phyloP scores from a whole-genome alignment of 2,329 filamentous ascomycete species.

The Aureobasidium sp. region DNA sequence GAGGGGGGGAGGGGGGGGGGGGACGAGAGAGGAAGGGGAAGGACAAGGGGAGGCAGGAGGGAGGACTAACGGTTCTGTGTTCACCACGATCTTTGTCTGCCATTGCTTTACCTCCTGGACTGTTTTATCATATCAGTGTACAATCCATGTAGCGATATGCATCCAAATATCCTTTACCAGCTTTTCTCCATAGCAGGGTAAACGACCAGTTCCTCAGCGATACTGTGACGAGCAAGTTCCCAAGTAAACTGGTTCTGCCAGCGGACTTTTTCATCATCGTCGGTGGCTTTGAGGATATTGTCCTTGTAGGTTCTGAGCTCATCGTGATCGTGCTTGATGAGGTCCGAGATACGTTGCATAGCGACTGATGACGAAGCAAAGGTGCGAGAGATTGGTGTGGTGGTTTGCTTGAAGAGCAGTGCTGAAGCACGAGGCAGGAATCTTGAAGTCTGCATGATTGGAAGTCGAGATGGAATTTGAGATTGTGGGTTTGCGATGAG shows the following conservation, averaged over 20 bases:
- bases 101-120: conserved; percentile 31
- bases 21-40: too few relatives aligned
- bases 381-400: not conserved
- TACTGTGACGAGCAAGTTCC: conserved; percentile 58
- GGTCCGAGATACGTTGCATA: conserved; percentile 32
- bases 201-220: conserved; percentile 54
- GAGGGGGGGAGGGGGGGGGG: too few relatives aligned
- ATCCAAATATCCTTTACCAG: conserved; percentile 20
- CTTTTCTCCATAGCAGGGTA: conserved; percentile 40
- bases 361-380: not conserved
- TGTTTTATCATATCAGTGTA: not conserved
- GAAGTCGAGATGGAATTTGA: not conserved
- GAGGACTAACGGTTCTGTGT: conserved; percentile 28
- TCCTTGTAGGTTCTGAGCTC: conserved; percentile 48
- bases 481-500: not conserved
- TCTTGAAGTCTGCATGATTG: conserved; percentile 15
- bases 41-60: too few relatives aligned
- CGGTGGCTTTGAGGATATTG: conserved; percentile 45
- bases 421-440: not conserved
- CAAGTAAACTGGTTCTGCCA: conserved; percentile 59
- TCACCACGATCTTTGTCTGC: conserved; percentile 38
- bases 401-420: not conserved
- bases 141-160: too few relatives aligned
- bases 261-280: conserved; percentile 46
- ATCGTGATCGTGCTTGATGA: conserved; percentile 47